A percentile compares a stretch with the other conserved stretches of the same genome.
Evolutionary conservation across 495 filamentous ascomycete genomes (phyloP).

Genomic region (Penicillium longicatenatum): DNA sequence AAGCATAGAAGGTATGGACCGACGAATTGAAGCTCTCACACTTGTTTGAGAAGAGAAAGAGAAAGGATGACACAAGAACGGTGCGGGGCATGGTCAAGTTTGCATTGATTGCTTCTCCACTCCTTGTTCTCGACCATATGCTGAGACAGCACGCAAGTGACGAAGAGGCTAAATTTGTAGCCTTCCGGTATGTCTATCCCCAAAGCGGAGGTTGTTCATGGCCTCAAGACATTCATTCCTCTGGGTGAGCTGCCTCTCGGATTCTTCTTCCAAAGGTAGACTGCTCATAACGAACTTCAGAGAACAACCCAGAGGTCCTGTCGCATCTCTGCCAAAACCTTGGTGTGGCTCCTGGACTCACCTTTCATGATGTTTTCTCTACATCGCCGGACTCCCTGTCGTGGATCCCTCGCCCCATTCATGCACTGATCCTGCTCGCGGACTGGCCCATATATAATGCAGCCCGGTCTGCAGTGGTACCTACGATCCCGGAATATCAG

Average conservation of each 20-base stretch:
- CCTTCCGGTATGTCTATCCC: constrained; percentile 35
- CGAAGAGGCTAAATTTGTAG: no score
- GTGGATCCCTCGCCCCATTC: constrained; percentile 57
- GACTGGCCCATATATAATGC: constrained; percentile 47
- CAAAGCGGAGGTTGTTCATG: constrained; percentile 38
- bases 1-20: no score
- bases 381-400: constrained; percentile 57
- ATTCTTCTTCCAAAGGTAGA: not conserved
- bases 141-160: no score
- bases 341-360: constrained; percentile 50
- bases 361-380: constrained; percentile 61
- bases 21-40: no score
- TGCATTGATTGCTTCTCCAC: not conserved
- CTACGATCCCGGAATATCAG: constrained; percentile 43
- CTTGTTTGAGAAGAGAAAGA: no score
- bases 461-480: constrained; percentile 34
- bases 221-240: constrained; percentile 41
- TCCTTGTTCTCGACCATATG: not conserved
- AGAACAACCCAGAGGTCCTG: constrained; percentile 66
- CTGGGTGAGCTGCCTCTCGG: constrained; percentile 29
- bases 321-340: constrained; percentile 54
- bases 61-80: no score
- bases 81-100: not conserved
- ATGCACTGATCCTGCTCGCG: constrained; percentile 60
- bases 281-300: constrained; percentile 29